Percentiles rank a stretch among this genome's conserved stretches.
Conservation (phyloP, 768 basidiomycete genomes). For the Rhizopogon rudus region DNA sequence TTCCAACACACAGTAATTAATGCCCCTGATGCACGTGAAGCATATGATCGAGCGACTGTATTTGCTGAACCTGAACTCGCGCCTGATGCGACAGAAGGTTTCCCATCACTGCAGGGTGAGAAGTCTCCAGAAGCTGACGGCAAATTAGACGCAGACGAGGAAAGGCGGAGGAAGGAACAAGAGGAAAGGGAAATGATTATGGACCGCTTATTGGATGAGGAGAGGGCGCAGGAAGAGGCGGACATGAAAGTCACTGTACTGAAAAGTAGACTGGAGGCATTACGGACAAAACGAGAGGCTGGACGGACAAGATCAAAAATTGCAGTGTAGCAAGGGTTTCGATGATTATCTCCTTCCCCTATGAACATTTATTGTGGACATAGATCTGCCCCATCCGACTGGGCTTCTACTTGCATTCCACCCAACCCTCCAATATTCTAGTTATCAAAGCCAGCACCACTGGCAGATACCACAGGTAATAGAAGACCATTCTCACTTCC, state of each 20-base stretch:
- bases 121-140: not conserved
- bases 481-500: too few species aligned
- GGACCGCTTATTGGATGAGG: constrained; percentile 81
- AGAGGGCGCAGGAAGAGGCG: constrained; percentile 83
- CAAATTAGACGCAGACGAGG: constrained; percentile 33
- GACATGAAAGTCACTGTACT: constrained; percentile 67
- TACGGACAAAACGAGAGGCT: constrained; percentile 43
- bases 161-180: constrained; percentile 47
- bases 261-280: constrained; percentile 59
- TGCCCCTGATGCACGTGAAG: constrained; percentile 36
- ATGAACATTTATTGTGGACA: too few species aligned
- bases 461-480: too few species aligned
- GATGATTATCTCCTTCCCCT: not conserved
- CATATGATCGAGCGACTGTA: constrained; percentile 67
- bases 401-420: too few species aligned
- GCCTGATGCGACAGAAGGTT: constrained; percentile 40
- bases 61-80: constrained; percentile 62
- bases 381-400: too few species aligned
- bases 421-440: too few species aligned
- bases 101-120: constrained; percentile 29
- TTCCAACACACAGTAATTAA: constrained; percentile 66
- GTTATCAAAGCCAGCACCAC: too few species aligned
- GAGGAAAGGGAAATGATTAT: constrained; percentile 82
- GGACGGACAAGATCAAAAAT: constrained; percentile 18
- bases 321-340: not conserved